phyloP scores from a whole-genome alignment of 805 yeast genomes.

The Candida peoriensis region DNA sequence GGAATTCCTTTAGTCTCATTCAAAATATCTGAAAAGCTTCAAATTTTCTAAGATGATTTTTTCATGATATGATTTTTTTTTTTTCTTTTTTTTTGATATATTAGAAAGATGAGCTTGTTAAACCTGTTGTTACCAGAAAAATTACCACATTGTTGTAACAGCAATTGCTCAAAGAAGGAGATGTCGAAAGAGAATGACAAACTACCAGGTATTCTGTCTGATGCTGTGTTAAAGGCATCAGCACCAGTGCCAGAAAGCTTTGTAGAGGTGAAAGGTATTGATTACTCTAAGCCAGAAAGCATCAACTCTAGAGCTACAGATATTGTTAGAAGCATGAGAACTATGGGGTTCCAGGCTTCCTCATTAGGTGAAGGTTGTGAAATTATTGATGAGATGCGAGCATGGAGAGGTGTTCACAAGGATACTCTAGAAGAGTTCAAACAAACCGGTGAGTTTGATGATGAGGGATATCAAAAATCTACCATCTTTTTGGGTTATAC shows the following conservation, averaged over 20 bases:
- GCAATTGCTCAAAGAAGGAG: no score
- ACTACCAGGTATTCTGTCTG: constrained; percentile 73
- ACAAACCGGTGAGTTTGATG: constrained; percentile 72
- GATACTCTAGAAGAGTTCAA: constrained; percentile 66
- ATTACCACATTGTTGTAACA: no score
- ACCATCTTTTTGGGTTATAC: constrained; percentile 96
- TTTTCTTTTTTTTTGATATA: no score
- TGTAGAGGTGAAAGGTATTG: constrained; percentile 80
- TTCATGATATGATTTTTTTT: no score
- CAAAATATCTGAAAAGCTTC: no score
- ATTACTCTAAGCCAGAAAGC: constrained; percentile 75
- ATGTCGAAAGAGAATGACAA: constrained; percentile 35
- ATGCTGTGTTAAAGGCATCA: constrained; percentile 85
- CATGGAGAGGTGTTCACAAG: constrained; percentile 83
- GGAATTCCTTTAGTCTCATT: no score
- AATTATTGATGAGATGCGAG: constrained; percentile 86
- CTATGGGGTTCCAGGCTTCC: constrained; percentile 97
- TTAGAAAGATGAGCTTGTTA: no score
- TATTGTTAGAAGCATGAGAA: constrained; percentile 75
- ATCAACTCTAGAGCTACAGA: constrained; percentile 76
- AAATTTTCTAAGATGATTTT: no score
- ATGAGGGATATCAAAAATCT: constrained; percentile 70
- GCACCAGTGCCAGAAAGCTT: constrained; percentile 81
- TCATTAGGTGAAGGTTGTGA: constrained; percentile 85
- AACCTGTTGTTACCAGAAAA: no score